Evolutionary conservation across 2,329 filamentous ascomycete genomes (phyloP).

Genomic region (Thielaviopsis populi): DNA sequence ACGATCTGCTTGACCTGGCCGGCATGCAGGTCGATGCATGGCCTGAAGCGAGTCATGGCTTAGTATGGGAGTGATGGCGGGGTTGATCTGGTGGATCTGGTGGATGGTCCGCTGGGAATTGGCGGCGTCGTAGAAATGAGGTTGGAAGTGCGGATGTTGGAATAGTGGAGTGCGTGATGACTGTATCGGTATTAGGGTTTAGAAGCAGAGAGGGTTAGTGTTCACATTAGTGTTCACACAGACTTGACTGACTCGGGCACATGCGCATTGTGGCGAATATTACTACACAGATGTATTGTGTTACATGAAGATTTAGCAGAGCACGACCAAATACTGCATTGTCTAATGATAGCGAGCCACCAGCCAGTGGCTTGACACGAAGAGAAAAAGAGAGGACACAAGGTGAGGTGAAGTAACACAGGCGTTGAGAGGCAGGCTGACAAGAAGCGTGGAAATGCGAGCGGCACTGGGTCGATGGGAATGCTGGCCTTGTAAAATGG

Average conservation of each 20-base stretch:
- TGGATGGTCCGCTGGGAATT: background rate
- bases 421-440: background rate
- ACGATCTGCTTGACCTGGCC: slow-evolving; percentile 98
- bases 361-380: background rate
- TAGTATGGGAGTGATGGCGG: slow-evolving; percentile 17
- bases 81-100: no score
- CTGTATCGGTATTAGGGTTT: background rate
- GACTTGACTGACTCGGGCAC: background rate
- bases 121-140: background rate
- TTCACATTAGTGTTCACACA: background rate
- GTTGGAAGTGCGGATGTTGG: background rate
- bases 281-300: background rate
- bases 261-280: background rate
- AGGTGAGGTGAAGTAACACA: background rate
- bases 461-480: background rate
- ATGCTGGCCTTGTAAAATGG: background rate
- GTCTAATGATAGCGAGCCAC: background rate
- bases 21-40: slow-evolving; percentile 95
- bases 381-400: background rate
- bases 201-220: background rate
- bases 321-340: background rate
- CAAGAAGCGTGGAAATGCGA: no score
- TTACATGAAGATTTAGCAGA: background rate
- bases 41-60: slow-evolving; percentile 79
- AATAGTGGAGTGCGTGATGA: background rate